Evolutionary conservation across 2,329 filamentous ascomycete genomes (phyloP).

Genomic region (Ceratocystis huliohia): DNA sequence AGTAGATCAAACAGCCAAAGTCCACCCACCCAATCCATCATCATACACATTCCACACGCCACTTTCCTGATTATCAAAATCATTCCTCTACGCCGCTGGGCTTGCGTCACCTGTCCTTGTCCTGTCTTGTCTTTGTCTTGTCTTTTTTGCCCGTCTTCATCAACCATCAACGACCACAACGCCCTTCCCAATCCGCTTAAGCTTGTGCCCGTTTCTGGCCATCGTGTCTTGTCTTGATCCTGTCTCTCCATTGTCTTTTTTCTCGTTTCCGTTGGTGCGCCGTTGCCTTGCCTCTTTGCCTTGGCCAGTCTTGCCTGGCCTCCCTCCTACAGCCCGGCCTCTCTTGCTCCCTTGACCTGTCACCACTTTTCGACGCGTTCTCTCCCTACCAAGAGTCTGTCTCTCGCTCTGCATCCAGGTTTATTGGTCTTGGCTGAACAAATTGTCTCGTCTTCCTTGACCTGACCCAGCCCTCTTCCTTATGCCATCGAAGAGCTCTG

Average conservation of each 20-base stretch:
- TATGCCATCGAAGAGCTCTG: no score
- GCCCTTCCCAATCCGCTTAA: background rate
- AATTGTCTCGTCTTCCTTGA: background rate
- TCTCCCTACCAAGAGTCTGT: background rate
- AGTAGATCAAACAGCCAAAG: background rate
- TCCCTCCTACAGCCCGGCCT: background rate
- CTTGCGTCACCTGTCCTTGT: conserved; percentile 4
- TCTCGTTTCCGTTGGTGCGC: conserved; percentile 5
- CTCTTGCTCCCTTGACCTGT: conserved; percentile 6
- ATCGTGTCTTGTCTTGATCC: conserved; percentile 2
- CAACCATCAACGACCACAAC: background rate
- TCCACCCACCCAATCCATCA: background rate
- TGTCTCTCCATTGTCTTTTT: conserved; percentile 1
- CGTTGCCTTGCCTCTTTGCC: conserved; percentile 1
- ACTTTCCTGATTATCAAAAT: background rate
- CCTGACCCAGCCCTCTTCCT: background rate
- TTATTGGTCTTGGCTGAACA: conserved; percentile 5
- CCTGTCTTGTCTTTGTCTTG: background rate
- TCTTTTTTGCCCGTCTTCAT: background rate
- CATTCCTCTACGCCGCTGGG: background rate
- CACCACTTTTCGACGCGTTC: conserved; percentile 3
- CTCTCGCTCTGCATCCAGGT: background rate
- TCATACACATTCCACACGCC: background rate
- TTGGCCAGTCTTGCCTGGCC: background rate
- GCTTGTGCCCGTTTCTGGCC: conserved; percentile 7